These are phyloP conservation scores for Coniochaeta sp. DNA, from an alignment of 2,329 filamentous ascomycete species.

Conservation along the genomic window DNA sequence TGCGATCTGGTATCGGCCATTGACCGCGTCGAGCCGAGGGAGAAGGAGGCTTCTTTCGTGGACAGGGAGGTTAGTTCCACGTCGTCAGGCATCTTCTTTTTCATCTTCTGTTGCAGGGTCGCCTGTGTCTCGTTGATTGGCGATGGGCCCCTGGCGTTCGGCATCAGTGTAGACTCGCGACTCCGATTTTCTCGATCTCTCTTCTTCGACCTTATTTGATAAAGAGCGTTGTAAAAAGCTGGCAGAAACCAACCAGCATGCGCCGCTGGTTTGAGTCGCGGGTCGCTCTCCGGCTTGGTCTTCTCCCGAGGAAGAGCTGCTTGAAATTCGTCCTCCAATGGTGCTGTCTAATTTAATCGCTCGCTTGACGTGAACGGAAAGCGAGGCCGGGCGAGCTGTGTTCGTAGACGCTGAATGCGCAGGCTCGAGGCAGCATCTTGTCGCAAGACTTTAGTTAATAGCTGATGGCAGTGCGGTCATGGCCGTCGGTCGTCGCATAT, in stretches of 20 bases:
- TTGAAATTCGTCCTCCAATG: no score
- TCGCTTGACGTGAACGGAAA: background rate
- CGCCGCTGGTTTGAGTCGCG: no score
- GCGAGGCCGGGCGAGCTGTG: background rate
- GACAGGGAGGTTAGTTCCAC: background rate
- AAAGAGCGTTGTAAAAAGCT: no score
- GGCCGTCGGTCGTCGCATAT: background rate
- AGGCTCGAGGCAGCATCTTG: background rate
- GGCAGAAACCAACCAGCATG: no score
- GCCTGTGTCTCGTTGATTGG: no score
- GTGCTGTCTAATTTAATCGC: background rate
- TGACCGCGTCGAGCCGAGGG: background rate
- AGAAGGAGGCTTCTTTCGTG: slow-evolving; percentile 1
- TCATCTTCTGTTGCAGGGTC: background rate
- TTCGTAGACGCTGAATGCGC: background rate
- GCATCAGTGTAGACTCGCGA: no score
- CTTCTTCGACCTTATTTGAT: no score
- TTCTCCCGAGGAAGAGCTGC: no score
- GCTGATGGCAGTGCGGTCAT: background rate
- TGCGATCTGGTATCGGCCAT: background rate
- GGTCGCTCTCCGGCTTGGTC: no score
- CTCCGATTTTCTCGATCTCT: no score
- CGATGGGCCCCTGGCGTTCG: no score
- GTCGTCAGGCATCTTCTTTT: background rate
- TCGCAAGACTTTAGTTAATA: background rate